Percentiles rank a stretch among this genome's conserved stretches.
phyloP scores from a whole-genome alignment of 2,329 filamentous ascomycete species.

The Aspergillus viridinutans region DNA sequence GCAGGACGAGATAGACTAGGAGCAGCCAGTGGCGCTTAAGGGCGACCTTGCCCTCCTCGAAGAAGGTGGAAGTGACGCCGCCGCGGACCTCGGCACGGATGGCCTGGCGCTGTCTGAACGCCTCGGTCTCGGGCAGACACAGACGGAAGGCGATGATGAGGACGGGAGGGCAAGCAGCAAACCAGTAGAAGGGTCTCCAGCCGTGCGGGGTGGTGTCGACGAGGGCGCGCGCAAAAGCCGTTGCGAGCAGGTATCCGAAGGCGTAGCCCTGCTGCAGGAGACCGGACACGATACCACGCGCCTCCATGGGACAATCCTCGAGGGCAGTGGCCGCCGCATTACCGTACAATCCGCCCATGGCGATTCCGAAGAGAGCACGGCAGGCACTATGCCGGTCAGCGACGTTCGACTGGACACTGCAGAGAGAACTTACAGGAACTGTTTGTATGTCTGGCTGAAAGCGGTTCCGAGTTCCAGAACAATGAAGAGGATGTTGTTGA shows the following conservation, averaged over 20 bases:
- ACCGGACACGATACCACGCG: constrained; percentile 58
- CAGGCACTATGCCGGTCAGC: constrained; percentile 34
- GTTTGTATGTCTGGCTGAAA: constrained; percentile 55
- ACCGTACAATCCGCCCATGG: constrained; percentile 61
- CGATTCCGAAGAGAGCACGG: constrained; percentile 58
- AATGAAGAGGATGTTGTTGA: constrained; percentile 60
- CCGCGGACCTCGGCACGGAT: constrained; percentile 55
- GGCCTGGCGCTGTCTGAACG: constrained; percentile 62
- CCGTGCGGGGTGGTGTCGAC: constrained; percentile 68
- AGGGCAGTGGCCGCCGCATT: constrained; percentile 60
- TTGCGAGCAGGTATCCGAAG: constrained; percentile 60
- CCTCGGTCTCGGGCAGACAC: constrained; percentile 71
- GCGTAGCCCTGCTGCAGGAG: constrained; percentile 62
- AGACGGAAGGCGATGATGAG: constrained; percentile 77
- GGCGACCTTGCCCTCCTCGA: constrained; percentile 73
- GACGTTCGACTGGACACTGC: not conserved
- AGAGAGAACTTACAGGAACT: constrained; percentile 43
- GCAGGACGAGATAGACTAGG: constrained; percentile 72
- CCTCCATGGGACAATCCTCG: constrained; percentile 57
- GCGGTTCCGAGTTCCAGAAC: constrained; percentile 57
- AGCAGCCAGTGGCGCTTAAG: constrained; percentile 75
- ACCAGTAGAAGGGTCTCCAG: constrained; percentile 88
- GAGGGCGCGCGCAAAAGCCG: constrained; percentile 48
- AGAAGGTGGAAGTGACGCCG: constrained; percentile 62
- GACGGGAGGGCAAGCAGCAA: constrained; percentile 74